Conservation (phyloP, 2,329 filamentous ascomycete genomes). For the Arthroderma sp. region DNA sequence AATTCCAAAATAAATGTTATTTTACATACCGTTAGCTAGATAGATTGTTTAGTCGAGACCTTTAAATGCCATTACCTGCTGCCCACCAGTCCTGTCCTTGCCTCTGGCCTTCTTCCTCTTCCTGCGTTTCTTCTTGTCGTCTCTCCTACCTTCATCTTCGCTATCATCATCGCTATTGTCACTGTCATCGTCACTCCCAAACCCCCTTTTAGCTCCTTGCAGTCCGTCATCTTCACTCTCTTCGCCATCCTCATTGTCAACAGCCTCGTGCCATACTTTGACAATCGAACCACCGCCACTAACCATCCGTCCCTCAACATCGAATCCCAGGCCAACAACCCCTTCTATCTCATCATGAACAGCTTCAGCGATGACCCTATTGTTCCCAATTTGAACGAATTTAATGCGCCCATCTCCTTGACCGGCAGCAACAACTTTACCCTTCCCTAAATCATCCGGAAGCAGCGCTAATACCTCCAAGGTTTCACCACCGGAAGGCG, state of each 20-base stretch:
- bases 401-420: constrained; percentile 67
- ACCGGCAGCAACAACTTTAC: constrained; percentile 58
- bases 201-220: constrained; percentile 26
- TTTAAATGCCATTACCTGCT: constrained; percentile 30
- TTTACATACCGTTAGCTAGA: neutral
- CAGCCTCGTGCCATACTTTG: constrained; percentile 76
- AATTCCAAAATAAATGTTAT: too few species aligned
- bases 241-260: constrained; percentile 33
- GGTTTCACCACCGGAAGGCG: constrained; percentile 55
- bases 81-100: constrained; percentile 26
- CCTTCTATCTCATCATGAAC: constrained; percentile 78
- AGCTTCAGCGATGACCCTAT: constrained; percentile 56
- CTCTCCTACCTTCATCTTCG: constrained; percentile 37
- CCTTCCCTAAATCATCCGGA: constrained; percentile 54
- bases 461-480: constrained; percentile 64
- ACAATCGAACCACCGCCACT: constrained; percentile 74
- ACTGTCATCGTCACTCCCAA: constrained; percentile 13
- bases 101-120: constrained; percentile 33
- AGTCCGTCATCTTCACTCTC: constrained; percentile 35
- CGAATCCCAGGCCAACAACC: constrained; percentile 69
- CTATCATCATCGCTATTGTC: constrained; percentile 23
- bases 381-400: constrained; percentile 60
- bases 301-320: constrained; percentile 74
- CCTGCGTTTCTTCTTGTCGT: constrained; percentile 34
- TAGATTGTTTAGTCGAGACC: constrained; percentile 25